Evolutionary conservation across 768 basidiomycete genomes (phyloP).

Genomic region (Suillus ampliporus): DNA sequence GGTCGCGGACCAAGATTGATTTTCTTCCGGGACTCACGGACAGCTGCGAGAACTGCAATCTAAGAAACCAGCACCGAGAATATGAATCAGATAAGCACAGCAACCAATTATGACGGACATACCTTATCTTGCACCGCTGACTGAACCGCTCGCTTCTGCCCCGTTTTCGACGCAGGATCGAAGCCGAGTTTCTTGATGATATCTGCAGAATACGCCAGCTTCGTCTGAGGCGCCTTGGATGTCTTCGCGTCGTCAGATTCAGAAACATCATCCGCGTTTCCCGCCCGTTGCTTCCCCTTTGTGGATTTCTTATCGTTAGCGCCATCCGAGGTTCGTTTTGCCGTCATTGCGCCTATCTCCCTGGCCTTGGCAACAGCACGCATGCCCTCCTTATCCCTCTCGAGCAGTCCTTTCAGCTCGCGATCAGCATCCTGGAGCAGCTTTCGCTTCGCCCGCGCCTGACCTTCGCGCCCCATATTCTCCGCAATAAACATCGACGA

Average conservation of each 20-base stretch:
- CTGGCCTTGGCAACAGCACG: constrained; percentile 65
- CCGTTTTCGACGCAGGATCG: constrained; percentile 69
- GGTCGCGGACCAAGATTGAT: constrained; percentile 67
- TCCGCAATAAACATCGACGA: constrained; percentile 63
- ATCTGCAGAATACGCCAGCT: constrained; percentile 64
- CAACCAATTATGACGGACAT: constrained; percentile 11
- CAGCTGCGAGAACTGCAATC: constrained; percentile 61
- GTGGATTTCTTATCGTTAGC: constrained; percentile 21
- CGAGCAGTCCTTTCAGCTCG: constrained; percentile 62
- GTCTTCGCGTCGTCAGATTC: constrained; percentile 22
- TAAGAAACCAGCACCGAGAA: constrained; percentile 29
- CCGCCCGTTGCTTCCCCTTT: constrained; percentile 21
- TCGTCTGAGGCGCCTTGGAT: constrained; percentile 27
- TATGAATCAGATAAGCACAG: background rate
- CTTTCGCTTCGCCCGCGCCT: constrained; percentile 74
- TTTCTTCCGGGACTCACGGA: constrained; percentile 55
- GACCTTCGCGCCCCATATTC: constrained; percentile 78
- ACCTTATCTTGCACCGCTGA: constrained; percentile 65
- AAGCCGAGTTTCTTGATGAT: constrained; percentile 79
- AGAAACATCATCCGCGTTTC: constrained; percentile 19
- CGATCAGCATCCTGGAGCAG: constrained; percentile 64
- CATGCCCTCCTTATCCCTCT: constrained; percentile 72
- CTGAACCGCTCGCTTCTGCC: constrained; percentile 47
- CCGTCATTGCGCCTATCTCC: constrained; percentile 45
- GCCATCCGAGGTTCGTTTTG: constrained; percentile 20